Percentiles rank a stretch among this genome's conserved stretches.
These are phyloP conservation scores for Ambrosia hybrid DNA, from an alignment of 140 eudicot genomes.

Conservation along the genomic window DNA sequence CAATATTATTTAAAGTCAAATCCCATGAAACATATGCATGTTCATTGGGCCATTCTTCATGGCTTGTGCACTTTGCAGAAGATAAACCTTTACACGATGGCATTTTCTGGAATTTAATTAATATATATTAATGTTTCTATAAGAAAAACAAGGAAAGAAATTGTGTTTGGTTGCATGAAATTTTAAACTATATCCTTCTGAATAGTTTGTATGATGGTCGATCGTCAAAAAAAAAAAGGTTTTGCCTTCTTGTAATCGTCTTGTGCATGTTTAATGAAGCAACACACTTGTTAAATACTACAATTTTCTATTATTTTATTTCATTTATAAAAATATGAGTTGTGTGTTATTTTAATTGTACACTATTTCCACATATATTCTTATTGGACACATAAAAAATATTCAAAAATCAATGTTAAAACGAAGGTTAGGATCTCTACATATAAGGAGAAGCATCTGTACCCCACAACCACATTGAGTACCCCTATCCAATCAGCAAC, in stretches of 20 bases:
- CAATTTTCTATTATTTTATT: no score
- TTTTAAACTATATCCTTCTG: background rate
- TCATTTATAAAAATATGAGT: background rate
- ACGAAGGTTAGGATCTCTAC: no score
- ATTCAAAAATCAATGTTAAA: no score
- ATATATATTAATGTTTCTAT: background rate
- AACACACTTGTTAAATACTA: background rate
- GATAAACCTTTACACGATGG: constrained; percentile 1
- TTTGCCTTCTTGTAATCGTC: background rate
- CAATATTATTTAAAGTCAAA: constrained; percentile 23
- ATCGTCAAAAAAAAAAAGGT: background rate
- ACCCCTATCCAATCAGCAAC: no score
- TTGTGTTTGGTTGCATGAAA: constrained; percentile 4
- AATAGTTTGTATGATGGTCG: background rate
- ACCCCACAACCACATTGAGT: no score
- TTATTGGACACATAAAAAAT: background rate
- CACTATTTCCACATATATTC: background rate
- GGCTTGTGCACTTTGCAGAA: constrained; percentile 19
- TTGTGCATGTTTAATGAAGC: background rate
- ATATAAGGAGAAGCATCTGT: no score
- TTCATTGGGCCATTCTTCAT: constrained; percentile 36
- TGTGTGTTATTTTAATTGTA: no score
- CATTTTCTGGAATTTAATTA: background rate
- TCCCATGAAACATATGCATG: constrained; percentile 34
- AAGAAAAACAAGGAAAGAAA: background rate